Conservation (phyloP, 768 basidiomycete genomes). For the Kwoniella pini region DNA sequence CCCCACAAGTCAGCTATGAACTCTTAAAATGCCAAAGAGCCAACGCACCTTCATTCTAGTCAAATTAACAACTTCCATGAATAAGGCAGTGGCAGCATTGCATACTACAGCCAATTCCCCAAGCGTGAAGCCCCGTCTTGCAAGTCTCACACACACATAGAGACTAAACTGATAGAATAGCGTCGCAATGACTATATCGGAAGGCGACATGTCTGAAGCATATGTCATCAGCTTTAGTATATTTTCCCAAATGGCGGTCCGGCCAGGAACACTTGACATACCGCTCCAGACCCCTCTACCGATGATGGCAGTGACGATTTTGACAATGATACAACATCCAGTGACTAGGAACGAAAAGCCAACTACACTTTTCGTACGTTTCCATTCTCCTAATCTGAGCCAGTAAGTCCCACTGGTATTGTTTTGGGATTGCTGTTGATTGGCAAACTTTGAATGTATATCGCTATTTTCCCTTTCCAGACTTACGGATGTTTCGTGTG, state of each 20-base stretch:
- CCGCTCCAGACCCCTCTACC: constrained; percentile 48
- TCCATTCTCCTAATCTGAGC: constrained; percentile 48
- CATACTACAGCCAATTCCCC: constrained; percentile 89
- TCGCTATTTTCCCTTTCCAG: constrained; percentile 39
- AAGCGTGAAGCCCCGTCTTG: constrained; percentile 90
- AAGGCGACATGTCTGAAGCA: constrained; percentile 68
- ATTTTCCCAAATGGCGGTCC: not conserved
- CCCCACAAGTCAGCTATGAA: not conserved
- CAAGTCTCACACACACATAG: constrained; percentile 83
- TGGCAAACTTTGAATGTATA: not conserved
- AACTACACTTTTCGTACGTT: constrained; percentile 43
- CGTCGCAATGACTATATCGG: constrained; percentile 72
- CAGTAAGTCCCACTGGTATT: constrained; percentile 32
- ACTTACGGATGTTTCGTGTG: not conserved
- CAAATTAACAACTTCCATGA: constrained; percentile 81
- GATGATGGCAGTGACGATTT: constrained; percentile 44
- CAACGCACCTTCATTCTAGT: constrained; percentile 74
- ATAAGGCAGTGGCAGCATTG: constrained; percentile 81
- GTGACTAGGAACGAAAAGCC: constrained; percentile 52
- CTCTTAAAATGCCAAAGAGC: not conserved
- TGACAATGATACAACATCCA: constrained; percentile 43
- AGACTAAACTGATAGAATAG: constrained; percentile 88
- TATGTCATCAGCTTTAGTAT: not conserved
- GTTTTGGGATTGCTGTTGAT: not conserved
- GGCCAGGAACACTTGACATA: constrained; percentile 32